Evolutionary conservation across 2,329 filamentous ascomycete species (phyloP), one percentile per base, ranked within the genome.

Genomic region (Elsinoe australis): DNA sequence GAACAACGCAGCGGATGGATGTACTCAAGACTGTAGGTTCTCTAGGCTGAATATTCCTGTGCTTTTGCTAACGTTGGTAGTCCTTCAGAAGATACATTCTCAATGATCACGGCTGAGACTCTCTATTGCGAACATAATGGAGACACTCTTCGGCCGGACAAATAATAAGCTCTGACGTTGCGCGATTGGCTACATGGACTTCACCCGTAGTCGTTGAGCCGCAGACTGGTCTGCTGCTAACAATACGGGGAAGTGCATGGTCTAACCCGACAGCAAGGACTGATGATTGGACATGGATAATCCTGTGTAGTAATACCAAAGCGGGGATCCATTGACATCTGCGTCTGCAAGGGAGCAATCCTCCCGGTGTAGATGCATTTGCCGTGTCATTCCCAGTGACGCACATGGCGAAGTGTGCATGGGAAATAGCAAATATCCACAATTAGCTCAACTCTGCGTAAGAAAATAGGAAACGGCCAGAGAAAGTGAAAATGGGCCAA

Each of bases 1-100:
- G 89, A 60, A 89, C 87, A 1, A 78, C 82, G 58, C 80, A 85
- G 62, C 82, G 86, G 61, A 77, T 95, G 49, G 75, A 80, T 32
- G 68, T 77, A 53, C 64, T 82, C 51, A 79, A 77, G 58, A 64
- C 64, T 49, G 71, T 74, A 61, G 61, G 70, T 66, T 26, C 18
- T 15, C 12, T 12, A 6, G 26, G 26, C 26, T n/a, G n/a, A n/a
- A 12, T 29, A 7, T 12, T 6, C 26, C 12, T 6, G 6, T 29
- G 12, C 12, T 12, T 29, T 6, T 12, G 26, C 34, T 29, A 8
- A 48, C 15, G 14, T 8, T 12, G 10, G 5, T 10, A 48, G 45
- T 34, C 45, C 22, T 48, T 48, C 24, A 34, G 45, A 21, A 38
- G 45, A 31, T 48, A 48, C 31, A 9, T 48, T n/a, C 33, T 48